Percentiles rank a stretch among this genome's conserved stretches.
phyloP scores from a whole-genome alignment of 164 flowering plant genomes.

The Nelumbo lutea region DNA sequence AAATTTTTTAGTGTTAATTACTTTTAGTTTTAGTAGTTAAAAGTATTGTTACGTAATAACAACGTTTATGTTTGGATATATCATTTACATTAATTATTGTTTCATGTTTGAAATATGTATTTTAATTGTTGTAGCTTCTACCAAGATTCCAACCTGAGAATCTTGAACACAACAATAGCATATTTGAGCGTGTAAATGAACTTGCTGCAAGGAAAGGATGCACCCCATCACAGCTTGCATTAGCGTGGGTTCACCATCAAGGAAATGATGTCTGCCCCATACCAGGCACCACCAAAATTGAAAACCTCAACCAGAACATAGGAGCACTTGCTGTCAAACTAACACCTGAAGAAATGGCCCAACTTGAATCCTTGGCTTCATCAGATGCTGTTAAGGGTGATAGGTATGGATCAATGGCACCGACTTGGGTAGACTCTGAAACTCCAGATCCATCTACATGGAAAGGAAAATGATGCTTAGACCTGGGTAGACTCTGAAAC shows the following conservation, averaged over 20 bases:
- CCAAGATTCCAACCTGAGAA: slow-evolving; percentile 33
- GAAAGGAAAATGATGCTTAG: slow-evolving; percentile 1
- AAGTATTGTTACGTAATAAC: too few species aligned
- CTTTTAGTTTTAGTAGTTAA: too few species aligned
- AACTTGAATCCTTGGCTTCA: slow-evolving; percentile 17
- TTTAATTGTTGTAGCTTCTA: background rate
- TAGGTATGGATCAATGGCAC: background rate
- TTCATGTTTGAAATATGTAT: too few species aligned
- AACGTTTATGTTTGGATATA: too few species aligned
- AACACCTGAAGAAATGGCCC: slow-evolving; percentile 17
- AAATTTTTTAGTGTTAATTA: too few species aligned
- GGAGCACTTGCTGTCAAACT: slow-evolving; percentile 18
- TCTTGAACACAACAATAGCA: slow-evolving; percentile 24
- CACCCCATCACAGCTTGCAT: slow-evolving; percentile 33
- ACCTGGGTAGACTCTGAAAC: slow-evolving; percentile 17
- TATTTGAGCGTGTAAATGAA: slow-evolving; percentile 25
- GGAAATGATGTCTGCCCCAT: background rate
- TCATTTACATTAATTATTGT: too few species aligned
- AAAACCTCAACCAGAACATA: slow-evolving; percentile 21
- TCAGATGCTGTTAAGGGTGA: slow-evolving; percentile 17
- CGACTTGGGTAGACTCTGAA: slow-evolving; percentile 11
- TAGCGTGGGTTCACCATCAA: slow-evolving; percentile 37
- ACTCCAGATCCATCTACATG: slow-evolving; percentile 21
- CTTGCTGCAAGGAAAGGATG: slow-evolving; percentile 30
- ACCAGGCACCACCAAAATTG: slow-evolving; percentile 24